These are phyloP conservation scores for Penicillium psychrofluorescens DNA, from an alignment of 495 filamentous ascomycete species.

Conservation along the genomic window DNA sequence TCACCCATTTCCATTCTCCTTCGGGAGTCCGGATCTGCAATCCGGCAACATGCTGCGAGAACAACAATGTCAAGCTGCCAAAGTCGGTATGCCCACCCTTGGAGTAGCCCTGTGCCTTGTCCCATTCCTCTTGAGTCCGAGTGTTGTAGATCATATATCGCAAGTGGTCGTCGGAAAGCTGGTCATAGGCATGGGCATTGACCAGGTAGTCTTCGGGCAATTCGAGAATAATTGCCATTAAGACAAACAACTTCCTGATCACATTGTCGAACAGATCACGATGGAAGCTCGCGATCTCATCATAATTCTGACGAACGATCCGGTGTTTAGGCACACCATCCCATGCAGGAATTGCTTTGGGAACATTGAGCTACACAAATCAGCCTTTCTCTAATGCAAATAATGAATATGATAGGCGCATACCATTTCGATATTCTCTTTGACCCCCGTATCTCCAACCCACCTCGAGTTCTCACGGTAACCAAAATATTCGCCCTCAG, in stretches of 20 bases:
- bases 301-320: conserved; percentile 12
- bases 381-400: conserved; percentile 1
- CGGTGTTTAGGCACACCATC: conserved; percentile 25
- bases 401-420: not conserved
- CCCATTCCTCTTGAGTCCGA: conserved; percentile 39
- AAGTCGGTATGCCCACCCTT: conserved; percentile 50
- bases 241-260: conserved; percentile 14
- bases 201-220: conserved; percentile 46
- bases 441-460: conserved; percentile 37
- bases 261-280: conserved; percentile 15
- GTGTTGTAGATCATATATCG: conserved; percentile 51
- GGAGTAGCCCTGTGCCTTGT: conserved; percentile 30
- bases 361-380: conserved; percentile 34
- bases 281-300: conserved; percentile 16
- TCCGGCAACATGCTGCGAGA: conserved; percentile 46
- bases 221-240: conserved; percentile 45
- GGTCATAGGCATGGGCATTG: conserved; percentile 40
- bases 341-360: conserved; percentile 37
- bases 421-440: conserved; percentile 41
- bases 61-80: conserved; percentile 45
- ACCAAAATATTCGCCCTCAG: conserved; percentile 37
- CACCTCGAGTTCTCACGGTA: conserved; percentile 37
- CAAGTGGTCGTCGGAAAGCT: conserved; percentile 38
- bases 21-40: conserved; percentile 42
- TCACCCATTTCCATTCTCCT: conserved; percentile 42